These are phyloP conservation scores for Neurospora crassa DNA, from an alignment of 2,329 filamentous ascomycete genomes.

Conservation along the genomic window DNA sequence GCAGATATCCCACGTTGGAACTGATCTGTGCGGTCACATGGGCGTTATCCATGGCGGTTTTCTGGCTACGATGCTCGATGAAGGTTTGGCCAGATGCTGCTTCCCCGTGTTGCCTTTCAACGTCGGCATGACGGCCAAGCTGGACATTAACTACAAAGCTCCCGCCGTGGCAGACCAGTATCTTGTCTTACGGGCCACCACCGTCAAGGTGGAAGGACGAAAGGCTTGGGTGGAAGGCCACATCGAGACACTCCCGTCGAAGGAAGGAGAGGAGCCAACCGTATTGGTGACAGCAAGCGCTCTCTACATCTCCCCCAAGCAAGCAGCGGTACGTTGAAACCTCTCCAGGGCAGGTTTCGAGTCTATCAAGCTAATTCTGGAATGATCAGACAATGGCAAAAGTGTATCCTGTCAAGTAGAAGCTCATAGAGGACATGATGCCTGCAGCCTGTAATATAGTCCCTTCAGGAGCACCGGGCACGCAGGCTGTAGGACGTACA, in stretches of 20 bases:
- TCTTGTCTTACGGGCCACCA: conserved; percentile 69
- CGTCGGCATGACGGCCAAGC: conserved; percentile 74
- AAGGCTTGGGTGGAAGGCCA: conserved; percentile 91
- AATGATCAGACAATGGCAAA: conserved; percentile 26
- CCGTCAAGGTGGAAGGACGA: conserved; percentile 77
- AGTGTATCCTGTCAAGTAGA: conserved; percentile 24
- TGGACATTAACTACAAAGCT: conserved; percentile 73
- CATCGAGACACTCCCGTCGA: conserved; percentile 64
- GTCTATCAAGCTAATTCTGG: not conserved
- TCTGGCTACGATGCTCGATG: conserved; percentile 86
- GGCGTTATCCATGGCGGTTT: conserved; percentile 86
- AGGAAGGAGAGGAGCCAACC: conserved; percentile 50
- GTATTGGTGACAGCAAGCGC: conserved; percentile 76
- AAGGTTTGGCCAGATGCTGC: conserved; percentile 78
- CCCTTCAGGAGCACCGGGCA: not conserved
- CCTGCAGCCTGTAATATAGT: not conserved
- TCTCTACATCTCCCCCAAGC: conserved; percentile 80
- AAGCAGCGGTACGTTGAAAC: conserved; percentile 55
- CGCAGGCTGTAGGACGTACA: not conserved
- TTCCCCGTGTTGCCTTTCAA: conserved; percentile 83
- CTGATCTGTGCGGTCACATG: conserved; percentile 77
- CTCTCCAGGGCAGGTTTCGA: not conserved
- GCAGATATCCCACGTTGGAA: conserved; percentile 67
- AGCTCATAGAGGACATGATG: not conserved
- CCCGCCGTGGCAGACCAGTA: conserved; percentile 69